A percentile compares a stretch with the other conserved stretches of the same genome.
phyloP scores from a whole-genome alignment of 805 yeast species.

The Sugiyamaella lignohabitans region DNA sequence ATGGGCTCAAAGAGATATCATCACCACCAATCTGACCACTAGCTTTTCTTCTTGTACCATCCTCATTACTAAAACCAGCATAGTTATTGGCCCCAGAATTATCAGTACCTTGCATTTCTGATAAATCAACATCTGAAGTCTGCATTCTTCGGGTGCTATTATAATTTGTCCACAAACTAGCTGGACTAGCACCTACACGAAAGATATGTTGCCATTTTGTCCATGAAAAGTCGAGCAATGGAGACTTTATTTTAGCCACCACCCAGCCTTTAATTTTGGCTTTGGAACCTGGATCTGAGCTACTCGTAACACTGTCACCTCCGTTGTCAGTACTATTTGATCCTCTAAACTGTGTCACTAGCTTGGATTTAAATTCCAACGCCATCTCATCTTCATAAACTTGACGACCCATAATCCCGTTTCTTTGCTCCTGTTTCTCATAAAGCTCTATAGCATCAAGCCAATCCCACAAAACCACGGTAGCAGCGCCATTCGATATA shows the following conservation, averaged over 20 bases:
- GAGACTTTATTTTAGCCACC: not conserved
- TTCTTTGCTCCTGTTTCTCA: slow-evolving; percentile 9
- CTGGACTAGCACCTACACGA: slow-evolving; percentile 5
- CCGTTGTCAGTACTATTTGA: not conserved
- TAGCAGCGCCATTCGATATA: slow-evolving; percentile 44
- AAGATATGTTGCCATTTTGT: slow-evolving; percentile 1
- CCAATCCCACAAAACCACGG: slow-evolving; percentile 64
- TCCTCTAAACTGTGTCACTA: not conserved
- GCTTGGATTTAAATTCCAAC: not conserved
- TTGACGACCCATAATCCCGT: slow-evolving; percentile 58
- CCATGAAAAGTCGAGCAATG: not conserved
- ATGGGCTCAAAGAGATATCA: not conserved
- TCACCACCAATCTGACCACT: not conserved
- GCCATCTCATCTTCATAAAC: slow-evolving; percentile 35
- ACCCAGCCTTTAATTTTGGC: not conserved
- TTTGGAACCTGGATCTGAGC: no score
- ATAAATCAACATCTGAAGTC: not conserved
- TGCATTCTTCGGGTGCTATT: slow-evolving; percentile 1
- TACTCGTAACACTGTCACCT: no score
- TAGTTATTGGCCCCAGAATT: no score
- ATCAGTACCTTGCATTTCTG: not conserved
- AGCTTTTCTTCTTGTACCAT: no score
- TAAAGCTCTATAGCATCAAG: slow-evolving; percentile 41
- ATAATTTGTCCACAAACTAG: slow-evolving; percentile 3
- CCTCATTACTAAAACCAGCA: no score